Evolutionary conservation across 345 rosid genomes (phyloP), one percentile per base, ranked within the genome.

Genomic region (Rubroshorea leprosula): DNA sequence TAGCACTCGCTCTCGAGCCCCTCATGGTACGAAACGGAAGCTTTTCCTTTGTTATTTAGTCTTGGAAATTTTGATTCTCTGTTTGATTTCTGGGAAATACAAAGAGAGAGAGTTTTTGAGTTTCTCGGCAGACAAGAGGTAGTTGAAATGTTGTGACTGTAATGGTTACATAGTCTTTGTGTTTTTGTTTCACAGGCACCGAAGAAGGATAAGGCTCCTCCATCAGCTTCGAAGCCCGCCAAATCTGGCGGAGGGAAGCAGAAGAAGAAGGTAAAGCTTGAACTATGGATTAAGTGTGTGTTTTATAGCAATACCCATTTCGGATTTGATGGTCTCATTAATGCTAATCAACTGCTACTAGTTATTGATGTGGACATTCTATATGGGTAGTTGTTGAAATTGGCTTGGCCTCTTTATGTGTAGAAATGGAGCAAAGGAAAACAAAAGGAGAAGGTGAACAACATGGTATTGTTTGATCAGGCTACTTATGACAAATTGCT

Each of bases 381-480:
- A n/a, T n/a, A n/a, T n/a, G n/a, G n/a, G n/a, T 55, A n/a, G 4
- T 38, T 56, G 3, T 13, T 51, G 15, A 5, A 35, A 15, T 44
- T 54, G 23, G 18, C 3, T 58, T 39, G 57, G 54, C 66, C 41
- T 8, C 12, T 35, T 35, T 1, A 35, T 35, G 41, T 35, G 9
- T 35, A 77, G 83, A 80, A 80, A 63, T 80, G 83, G 85, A 77
- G 80, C 73, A 80, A 80, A 58, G 83, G 82, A 38, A 77, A 80
- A 70, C 85, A 80, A 72, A 80, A 80, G 78, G 80, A 77, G 74
- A 75, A 80, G 71, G 83, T 80, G 66, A 77, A 77, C 75, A 77
- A 77, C 77, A 70, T 72, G 83, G 78, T 75, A 2, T 49, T 80
- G 59, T 80, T 77, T 57, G 85, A 80, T 67, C 80, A 77, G 53